A percentile compares a stretch with the other conserved stretches of the same genome.
These are phyloP conservation scores for Stephanodiscus triporus DNA, from an alignment of 108 stramenopile species.

Conservation along the genomic window DNA sequence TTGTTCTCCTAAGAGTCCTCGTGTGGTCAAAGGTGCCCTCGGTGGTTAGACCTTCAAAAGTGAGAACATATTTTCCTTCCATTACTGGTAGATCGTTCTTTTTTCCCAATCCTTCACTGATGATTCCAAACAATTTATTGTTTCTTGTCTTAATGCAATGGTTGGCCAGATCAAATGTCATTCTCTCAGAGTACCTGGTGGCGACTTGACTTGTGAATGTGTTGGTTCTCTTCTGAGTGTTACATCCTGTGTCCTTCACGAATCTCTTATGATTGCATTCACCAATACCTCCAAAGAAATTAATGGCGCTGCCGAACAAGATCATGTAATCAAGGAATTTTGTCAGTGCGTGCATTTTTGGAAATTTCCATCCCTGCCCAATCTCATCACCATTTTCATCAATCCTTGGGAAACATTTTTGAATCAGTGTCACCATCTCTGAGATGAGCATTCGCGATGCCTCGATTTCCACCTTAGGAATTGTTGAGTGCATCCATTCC, in stretches of 20 bases:
- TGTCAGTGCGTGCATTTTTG: not conserved
- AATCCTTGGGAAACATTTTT: not conserved
- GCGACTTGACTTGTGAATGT: not conserved
- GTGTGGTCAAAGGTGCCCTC: not conserved
- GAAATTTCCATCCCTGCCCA: not conserved
- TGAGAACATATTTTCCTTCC: not conserved
- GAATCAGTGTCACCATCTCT: not conserved
- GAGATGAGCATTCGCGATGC: not conserved
- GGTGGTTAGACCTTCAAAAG: not conserved
- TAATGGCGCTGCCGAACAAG: not conserved
- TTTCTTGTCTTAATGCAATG: not conserved
- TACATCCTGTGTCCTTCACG: not conserved
- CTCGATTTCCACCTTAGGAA: not conserved
- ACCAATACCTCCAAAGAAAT: not conserved
- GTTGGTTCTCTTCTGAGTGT: not conserved
- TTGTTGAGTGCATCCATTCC: not conserved
- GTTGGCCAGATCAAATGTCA: not conserved
- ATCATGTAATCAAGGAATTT: not conserved
- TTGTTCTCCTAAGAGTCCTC: not conserved
- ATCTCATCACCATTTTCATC: not conserved
- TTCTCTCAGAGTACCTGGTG: not conserved
- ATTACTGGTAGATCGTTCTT: no score
- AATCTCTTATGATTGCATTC: slow-evolving; percentile 7
- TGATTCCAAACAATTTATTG: not conserved
- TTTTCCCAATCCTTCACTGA: no score